These are phyloP conservation scores for Hypoxylon fragiforme DNA, from an alignment of 495 filamentous ascomycete genomes.

Conservation along the genomic window DNA sequence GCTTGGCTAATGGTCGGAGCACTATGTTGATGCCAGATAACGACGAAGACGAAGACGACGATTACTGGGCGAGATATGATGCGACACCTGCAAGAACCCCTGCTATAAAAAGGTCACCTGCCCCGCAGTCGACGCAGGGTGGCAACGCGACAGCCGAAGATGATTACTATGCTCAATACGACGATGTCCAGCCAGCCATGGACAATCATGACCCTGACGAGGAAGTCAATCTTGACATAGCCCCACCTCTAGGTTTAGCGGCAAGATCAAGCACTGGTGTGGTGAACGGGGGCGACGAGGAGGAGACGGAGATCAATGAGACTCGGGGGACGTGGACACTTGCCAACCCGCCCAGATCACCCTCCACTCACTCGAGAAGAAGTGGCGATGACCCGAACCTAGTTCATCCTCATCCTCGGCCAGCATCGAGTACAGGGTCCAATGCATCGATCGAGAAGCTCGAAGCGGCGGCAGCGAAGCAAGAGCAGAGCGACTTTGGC, in stretches of 20 bases:
- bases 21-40: slow-evolving; percentile 41
- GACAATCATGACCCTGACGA: slow-evolving; percentile 83
- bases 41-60: slow-evolving; percentile 79
- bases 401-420: slow-evolving; percentile 50
- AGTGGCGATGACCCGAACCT: slow-evolving; percentile 32
- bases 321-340: slow-evolving; percentile 43
- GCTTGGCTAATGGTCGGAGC: slow-evolving; percentile 8
- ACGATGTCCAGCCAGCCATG: slow-evolving; percentile 85
- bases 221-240: slow-evolving; percentile 44
- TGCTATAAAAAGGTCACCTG: slow-evolving; percentile 62
- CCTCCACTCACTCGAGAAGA: slow-evolving; percentile 38
- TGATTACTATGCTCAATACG: slow-evolving; percentile 86
- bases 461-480: slow-evolving; percentile 65
- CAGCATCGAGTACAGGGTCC: slow-evolving; percentile 57
- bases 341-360: slow-evolving; percentile 45
- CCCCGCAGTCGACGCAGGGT: slow-evolving; percentile 48
- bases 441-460: slow-evolving; percentile 64
- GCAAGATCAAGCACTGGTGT: slow-evolving; percentile 20
- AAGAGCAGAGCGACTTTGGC: slow-evolving; percentile 72
- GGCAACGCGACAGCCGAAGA: slow-evolving; percentile 58
- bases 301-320: slow-evolving; percentile 28
- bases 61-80: slow-evolving; percentile 95
- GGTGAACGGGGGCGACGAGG: slow-evolving; percentile 29
- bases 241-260: slow-evolving; percentile 43
- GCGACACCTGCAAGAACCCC: slow-evolving; percentile 79